Conservation (phyloP, 495 filamentous ascomycete species). For the Podospora australis region DNA sequence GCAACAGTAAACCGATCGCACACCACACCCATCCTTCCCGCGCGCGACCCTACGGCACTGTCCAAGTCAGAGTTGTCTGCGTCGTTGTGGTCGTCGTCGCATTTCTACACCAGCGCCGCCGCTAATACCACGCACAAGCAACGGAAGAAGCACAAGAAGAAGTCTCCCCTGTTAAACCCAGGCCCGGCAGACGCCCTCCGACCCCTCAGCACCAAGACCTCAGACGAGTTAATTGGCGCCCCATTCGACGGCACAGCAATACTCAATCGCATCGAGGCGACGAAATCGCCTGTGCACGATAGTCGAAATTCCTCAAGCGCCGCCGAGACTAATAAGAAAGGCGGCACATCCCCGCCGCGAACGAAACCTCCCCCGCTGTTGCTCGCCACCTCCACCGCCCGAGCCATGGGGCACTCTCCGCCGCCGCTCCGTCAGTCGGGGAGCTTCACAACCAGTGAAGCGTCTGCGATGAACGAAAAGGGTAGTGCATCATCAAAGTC, state of each 20-base stretch:
- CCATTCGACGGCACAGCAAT: conserved; percentile 65
- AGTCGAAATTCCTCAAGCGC: conserved; percentile 1
- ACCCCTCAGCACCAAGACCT: conserved; percentile 55
- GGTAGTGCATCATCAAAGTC: conserved; percentile 37
- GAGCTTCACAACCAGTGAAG: conserved; percentile 64
- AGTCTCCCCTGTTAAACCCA: too few species aligned
- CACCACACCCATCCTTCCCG: conserved; percentile 31
- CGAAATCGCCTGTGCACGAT: conserved; percentile 34
- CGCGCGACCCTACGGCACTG: conserved; percentile 24
- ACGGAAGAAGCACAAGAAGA: too few species aligned
- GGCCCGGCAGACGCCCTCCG: conserved; percentile 18
- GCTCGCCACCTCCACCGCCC: conserved; percentile 53
- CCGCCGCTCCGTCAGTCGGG: conserved; percentile 69
- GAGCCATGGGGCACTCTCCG: conserved; percentile 38
- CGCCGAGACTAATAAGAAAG: not conserved
- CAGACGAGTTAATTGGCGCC: conserved; percentile 65
- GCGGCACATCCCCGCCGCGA: conserved; percentile 36
- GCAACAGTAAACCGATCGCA: conserved; percentile 21
- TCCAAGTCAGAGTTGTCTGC: not conserved
- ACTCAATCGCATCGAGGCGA: conserved; percentile 61
- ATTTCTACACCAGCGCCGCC: conserved; percentile 2
- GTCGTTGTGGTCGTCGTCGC: conserved; percentile 12
- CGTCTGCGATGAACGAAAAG: conserved; percentile 42
- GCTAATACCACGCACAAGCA: conserved; percentile 11
- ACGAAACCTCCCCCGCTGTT: conserved; percentile 48